These are phyloP conservation scores for Aureobasidium sp. DNA, from an alignment of 2,329 filamentous ascomycete species.

Conservation along the genomic window DNA sequence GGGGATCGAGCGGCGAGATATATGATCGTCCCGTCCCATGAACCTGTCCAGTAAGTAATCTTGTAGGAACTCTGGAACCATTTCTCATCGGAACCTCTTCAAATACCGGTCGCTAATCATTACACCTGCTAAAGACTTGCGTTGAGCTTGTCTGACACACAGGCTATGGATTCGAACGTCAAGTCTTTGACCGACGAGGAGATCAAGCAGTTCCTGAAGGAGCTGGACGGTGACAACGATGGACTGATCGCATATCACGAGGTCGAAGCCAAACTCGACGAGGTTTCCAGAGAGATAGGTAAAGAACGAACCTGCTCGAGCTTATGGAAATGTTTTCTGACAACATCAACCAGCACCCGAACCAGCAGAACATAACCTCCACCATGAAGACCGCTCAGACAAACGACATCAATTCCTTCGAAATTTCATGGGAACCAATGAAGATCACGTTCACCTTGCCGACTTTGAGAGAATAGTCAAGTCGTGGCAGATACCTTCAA, in stretches of 20 bases:
- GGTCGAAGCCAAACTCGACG: slow-evolving; percentile 45
- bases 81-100: no score
- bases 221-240: slow-evolving; percentile 45
- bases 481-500: slow-evolving; percentile 50
- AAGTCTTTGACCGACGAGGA: slow-evolving; percentile 33
- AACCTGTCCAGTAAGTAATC: no score
- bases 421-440: slow-evolving; percentile 39
- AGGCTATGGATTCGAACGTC: no score
- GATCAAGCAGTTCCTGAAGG: slow-evolving; percentile 44
- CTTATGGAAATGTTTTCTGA: slow-evolving; percentile 21
- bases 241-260: slow-evolving; percentile 46
- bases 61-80: no score
- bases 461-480: slow-evolving; percentile 49
- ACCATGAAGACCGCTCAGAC: slow-evolving; percentile 26
- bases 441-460: slow-evolving; percentile 35
- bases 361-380: slow-evolving; percentile 37
- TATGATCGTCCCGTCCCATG: no score
- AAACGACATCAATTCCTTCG: slow-evolving; percentile 45
- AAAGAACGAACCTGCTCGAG: not conserved
- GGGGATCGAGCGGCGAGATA: no score
- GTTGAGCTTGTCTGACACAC: no score
- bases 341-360: slow-evolving; percentile 40
- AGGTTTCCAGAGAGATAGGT: slow-evolving; percentile 24
- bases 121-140: no score
- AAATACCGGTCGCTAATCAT: no score